These are phyloP conservation scores for Fusarium lyarnte DNA, from an alignment of 2,329 filamentous ascomycete genomes.

Conservation along the genomic window DNA sequence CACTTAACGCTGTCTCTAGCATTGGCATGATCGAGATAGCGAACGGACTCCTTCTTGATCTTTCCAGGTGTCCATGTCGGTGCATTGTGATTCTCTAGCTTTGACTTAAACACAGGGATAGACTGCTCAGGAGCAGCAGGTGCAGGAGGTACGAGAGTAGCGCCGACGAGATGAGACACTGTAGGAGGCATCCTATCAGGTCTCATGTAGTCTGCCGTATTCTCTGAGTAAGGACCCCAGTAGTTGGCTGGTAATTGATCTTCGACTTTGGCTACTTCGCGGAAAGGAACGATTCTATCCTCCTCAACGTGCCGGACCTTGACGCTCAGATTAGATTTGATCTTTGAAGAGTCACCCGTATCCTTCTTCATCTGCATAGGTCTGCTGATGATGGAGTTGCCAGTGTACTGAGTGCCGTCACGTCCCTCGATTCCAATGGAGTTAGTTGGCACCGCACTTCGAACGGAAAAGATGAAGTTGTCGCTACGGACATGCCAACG, in stretches of 20 bases:
- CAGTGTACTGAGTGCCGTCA: fast-evolving
- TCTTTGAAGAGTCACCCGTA: fast-evolving
- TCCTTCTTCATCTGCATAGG: not conserved
- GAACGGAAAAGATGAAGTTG: not conserved
- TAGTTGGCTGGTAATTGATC: not conserved
- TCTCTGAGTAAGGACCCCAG: not conserved
- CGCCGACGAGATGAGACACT: not conserved
- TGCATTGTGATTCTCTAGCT: fast-evolving
- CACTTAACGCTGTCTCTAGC: not conserved
- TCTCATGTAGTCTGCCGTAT: not conserved
- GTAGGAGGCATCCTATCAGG: not conserved
- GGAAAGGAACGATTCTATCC: fast-evolving
- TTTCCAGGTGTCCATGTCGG: not conserved
- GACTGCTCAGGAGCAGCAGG: not conserved
- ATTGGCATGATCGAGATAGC: not conserved
- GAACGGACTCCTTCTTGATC: not conserved
- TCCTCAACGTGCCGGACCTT: not conserved
- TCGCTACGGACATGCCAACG: not conserved
- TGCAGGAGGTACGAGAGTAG: not conserved
- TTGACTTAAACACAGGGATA: not conserved
- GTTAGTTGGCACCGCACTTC: not conserved
- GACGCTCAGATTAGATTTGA: not conserved
- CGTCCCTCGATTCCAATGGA: not conserved
- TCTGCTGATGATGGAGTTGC: not conserved
- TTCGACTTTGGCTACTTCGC: not conserved